A percentile compares a stretch with the other conserved stretches of the same genome.
phyloP scores from a whole-genome alignment of 2,329 filamentous ascomycete species.

The Alternaria metachromatica region DNA sequence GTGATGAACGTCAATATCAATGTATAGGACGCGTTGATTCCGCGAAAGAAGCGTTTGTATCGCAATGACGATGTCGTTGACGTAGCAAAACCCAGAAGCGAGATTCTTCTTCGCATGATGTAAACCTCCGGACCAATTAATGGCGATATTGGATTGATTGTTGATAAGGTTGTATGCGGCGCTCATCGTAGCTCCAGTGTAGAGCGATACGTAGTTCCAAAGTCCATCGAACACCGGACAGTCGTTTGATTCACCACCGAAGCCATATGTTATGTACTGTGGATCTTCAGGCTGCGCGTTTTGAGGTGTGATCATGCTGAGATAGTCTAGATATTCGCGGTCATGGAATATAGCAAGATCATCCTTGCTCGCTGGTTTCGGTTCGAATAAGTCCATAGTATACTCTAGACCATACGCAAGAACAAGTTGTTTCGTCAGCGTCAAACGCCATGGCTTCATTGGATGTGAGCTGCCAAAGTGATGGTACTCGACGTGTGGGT shows the following conservation, averaged over 20 bases:
- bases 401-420: slow-evolving; percentile 95
- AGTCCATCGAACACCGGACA: slow-evolving; percentile 96
- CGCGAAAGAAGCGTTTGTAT: slow-evolving; percentile 86
- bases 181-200: slow-evolving; percentile 87
- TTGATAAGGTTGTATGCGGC: slow-evolving; percentile 88
- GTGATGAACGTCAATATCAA: slow-evolving; percentile 93
- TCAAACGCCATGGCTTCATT: slow-evolving; percentile 98
- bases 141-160: slow-evolving; percentile 89
- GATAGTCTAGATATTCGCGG: slow-evolving; percentile 87
- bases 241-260: slow-evolving; percentile 74
- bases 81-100: slow-evolving; percentile 96
- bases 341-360: slow-evolving; percentile 89
- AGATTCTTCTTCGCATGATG: slow-evolving; percentile 96
- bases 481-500: slow-evolving; percentile 92
- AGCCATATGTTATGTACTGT: slow-evolving; percentile 72
- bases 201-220: slow-evolving; percentile 93
- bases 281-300: slow-evolving; percentile 53
- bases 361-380: slow-evolving; percentile 83
- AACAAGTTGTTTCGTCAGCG: slow-evolving; percentile 92
- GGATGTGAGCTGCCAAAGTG: slow-evolving; percentile 97
- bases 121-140: slow-evolving; percentile 96
- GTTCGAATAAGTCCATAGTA: slow-evolving; percentile 92
- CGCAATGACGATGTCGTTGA: slow-evolving; percentile 96
- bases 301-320: slow-evolving; percentile 62
- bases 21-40: slow-evolving; percentile 87